Evolutionary conservation across 73 alveolate genomes (phyloP).

Genomic region (Effrenium voratum): DNA sequence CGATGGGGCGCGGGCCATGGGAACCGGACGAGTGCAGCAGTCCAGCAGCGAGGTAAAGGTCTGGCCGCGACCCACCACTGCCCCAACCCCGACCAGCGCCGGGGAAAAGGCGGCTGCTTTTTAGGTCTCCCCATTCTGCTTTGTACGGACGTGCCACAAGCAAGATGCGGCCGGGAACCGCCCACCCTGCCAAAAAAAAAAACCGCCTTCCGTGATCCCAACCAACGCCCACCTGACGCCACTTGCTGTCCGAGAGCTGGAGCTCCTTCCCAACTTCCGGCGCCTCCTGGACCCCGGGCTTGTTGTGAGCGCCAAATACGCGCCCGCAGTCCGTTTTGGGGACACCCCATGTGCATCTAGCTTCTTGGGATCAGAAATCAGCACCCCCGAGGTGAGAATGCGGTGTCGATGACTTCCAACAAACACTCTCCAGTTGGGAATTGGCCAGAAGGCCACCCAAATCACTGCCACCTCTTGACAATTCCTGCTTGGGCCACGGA

Average conservation of each 20-base stretch:
- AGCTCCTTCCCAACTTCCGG: slow-evolving; percentile 29
- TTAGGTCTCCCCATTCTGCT: background rate
- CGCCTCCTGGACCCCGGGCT: slow-evolving; percentile 8
- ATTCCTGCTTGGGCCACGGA: too few relatives aligned
- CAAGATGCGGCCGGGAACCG: background rate
- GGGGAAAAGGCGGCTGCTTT: too few relatives aligned
- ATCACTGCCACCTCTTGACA: too few relatives aligned
- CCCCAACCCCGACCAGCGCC: too few relatives aligned
- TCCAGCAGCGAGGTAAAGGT: slow-evolving; percentile 2
- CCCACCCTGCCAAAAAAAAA: background rate
- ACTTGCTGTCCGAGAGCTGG: slow-evolving; percentile 27
- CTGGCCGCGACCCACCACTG: background rate
- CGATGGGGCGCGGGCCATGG: background rate
- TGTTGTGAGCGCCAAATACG: background rate
- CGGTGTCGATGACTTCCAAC: too few relatives aligned
- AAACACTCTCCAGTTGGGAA: too few relatives aligned
- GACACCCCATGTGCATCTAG: too few relatives aligned
- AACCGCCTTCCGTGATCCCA: background rate
- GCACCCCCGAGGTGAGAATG: too few relatives aligned
- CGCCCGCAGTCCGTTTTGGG: too few relatives aligned
- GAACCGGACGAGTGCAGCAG: slow-evolving; percentile 31
- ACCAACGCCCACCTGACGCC: slow-evolving; percentile 44
- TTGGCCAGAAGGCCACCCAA: too few relatives aligned
- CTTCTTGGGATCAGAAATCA: too few relatives aligned
- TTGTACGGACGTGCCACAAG: background rate